Conservation (phyloP, 176 grass and related monocot species). For the Phoenix dactylifera region DNA sequence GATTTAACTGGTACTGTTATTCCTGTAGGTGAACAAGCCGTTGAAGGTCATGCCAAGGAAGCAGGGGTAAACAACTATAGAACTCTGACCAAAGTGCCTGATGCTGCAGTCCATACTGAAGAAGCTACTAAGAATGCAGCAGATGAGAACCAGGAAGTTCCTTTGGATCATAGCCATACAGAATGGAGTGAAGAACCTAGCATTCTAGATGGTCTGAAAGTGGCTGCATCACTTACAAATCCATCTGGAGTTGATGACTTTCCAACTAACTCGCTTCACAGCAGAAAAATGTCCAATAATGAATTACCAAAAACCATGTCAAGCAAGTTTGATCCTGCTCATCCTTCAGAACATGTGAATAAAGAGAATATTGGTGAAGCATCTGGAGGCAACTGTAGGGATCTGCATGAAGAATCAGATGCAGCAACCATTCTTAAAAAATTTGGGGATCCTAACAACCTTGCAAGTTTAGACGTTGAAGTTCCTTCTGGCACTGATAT, state of each 20-base stretch:
- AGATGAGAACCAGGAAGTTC: background rate
- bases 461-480: conserved; percentile 20
- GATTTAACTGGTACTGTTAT: conserved; percentile 13
- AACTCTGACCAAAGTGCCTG: conserved; percentile 20
- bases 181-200: conserved; percentile 2
- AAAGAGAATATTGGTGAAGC: conserved; percentile 18
- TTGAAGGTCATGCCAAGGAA: conserved; percentile 16
- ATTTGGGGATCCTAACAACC: background rate
- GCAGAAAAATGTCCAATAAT: conserved; percentile 25
- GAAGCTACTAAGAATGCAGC: background rate
- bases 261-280: conserved; percentile 15
- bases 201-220: conserved; percentile 16
- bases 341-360: conserved; percentile 18
- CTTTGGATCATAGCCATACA: conserved; percentile 4
- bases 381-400: conserved; percentile 15
- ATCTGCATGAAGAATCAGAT: conserved; percentile 22
- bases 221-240: conserved; percentile 22
- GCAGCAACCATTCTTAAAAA: conserved; percentile 10
- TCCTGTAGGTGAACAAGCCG: conserved; percentile 24
- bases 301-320: conserved; percentile 12
- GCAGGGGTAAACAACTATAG: conserved; percentile 13
- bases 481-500: conserved; percentile 19
- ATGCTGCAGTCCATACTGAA: conserved; percentile 3
- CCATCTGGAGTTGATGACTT: conserved; percentile 17
- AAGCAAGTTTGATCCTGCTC: conserved; percentile 15